phyloP scores from a whole-genome alignment of 1,284 basidiomycete genomes.

The Marasmius oreades region DNA sequence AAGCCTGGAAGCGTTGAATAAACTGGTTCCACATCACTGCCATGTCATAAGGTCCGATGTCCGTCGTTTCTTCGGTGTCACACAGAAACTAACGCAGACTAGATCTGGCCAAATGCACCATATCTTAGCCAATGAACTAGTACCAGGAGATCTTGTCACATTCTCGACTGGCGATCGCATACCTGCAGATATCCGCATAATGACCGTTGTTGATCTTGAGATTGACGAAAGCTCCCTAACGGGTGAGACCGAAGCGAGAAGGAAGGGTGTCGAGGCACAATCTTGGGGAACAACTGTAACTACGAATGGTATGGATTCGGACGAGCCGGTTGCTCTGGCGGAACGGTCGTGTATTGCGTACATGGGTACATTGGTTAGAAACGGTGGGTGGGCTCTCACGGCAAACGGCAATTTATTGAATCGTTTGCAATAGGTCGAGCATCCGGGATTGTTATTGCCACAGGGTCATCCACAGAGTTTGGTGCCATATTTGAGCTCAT shows the following conservation, averaged over 20 bases:
- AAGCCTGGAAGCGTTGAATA: slow-evolving; percentile 91
- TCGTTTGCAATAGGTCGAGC: slow-evolving; percentile 62
- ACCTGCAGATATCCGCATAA: slow-evolving; percentile 88
- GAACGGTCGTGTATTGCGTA: slow-evolving; percentile 90
- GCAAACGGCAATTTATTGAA: slow-evolving; percentile 6
- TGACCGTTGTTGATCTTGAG: slow-evolving; percentile 79
- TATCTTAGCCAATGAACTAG: slow-evolving; percentile 89
- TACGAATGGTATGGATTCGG: slow-evolving; percentile 14
- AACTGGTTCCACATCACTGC: slow-evolving; percentile 95
- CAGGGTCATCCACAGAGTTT: slow-evolving; percentile 88
- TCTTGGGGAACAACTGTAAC: slow-evolving; percentile 25
- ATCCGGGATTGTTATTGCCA: slow-evolving; percentile 87
- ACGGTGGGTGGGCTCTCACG: slow-evolving; percentile 47
- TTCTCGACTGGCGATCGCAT: slow-evolving; percentile 93
- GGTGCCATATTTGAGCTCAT: slow-evolving; percentile 98
- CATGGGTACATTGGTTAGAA: slow-evolving; percentile 97
- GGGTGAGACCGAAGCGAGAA: slow-evolving; percentile 84
- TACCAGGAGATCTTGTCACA: slow-evolving; percentile 91
- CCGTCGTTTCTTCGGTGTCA: not conserved
- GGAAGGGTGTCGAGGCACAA: slow-evolving; percentile 57
- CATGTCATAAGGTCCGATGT: slow-evolving; percentile 74
- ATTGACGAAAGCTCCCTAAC: slow-evolving; percentile 96
- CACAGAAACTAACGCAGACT: slow-evolving; percentile 42
- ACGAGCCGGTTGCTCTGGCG: slow-evolving; percentile 69
- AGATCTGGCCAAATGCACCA: slow-evolving; percentile 74